These are phyloP conservation scores for Malassezia sp. DNA, from an alignment of 1,284 basidiomycete genomes.

Conservation along the genomic window DNA sequence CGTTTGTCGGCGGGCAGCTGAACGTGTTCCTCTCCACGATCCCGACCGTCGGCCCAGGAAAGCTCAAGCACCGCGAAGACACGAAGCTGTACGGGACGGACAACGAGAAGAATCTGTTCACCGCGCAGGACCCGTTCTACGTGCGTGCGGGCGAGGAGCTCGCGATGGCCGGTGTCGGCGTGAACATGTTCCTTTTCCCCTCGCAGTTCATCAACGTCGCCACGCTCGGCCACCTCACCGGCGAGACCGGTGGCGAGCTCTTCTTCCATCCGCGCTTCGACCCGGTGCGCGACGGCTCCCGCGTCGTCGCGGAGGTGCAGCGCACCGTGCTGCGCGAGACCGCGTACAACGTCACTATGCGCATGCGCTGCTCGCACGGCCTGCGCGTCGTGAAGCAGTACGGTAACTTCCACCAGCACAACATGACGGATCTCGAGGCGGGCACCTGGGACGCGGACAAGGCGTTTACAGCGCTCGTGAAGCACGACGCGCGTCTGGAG, in stretches of 20 bases:
- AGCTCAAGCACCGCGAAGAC: slow-evolving; percentile 57
- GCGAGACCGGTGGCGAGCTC: slow-evolving; percentile 78
- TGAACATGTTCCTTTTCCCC: slow-evolving; percentile 79
- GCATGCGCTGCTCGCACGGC: slow-evolving; percentile 75
- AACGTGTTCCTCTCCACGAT: slow-evolving; percentile 68
- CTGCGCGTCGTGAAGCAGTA: slow-evolving; percentile 62
- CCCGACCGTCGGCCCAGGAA: slow-evolving; percentile 68
- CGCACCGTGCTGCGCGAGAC: slow-evolving; percentile 63
- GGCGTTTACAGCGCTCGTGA: slow-evolving; percentile 61
- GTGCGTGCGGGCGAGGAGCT: slow-evolving; percentile 72
- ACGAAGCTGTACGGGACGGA: slow-evolving; percentile 70
- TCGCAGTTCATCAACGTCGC: slow-evolving; percentile 74
- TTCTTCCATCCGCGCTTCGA: slow-evolving; percentile 87
- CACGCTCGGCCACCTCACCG: slow-evolving; percentile 60
- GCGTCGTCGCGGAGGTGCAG: slow-evolving; percentile 62
- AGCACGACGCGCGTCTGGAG: slow-evolving; percentile 57
- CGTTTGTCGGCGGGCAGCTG: slow-evolving; percentile 72
- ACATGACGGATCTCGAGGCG: slow-evolving; percentile 66
- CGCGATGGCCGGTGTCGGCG: slow-evolving; percentile 75
- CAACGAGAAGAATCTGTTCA: slow-evolving; percentile 71
- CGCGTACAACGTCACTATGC: slow-evolving; percentile 69
- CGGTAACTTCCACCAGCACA: slow-evolving; percentile 71
- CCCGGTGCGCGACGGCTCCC: slow-evolving; percentile 57
- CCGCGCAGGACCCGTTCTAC: slow-evolving; percentile 67
- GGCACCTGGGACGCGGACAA: slow-evolving; percentile 73